A percentile compares a stretch with the other conserved stretches of the same genome.
These are phyloP conservation scores for Lactarius vividus DNA, from an alignment of 768 basidiomycete species.

Conservation along the genomic window DNA sequence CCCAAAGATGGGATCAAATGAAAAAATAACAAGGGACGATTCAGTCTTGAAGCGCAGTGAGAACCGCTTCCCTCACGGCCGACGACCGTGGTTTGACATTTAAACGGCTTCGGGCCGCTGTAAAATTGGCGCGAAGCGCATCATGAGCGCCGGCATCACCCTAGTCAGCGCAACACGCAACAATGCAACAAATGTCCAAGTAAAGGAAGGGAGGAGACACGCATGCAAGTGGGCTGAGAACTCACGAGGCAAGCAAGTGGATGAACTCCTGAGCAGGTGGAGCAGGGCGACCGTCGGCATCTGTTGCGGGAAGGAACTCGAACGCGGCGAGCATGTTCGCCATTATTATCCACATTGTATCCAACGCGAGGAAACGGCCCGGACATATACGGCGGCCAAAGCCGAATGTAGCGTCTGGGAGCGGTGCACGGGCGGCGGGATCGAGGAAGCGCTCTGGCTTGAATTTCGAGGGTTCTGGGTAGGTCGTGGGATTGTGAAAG, in stretches of 20 bases:
- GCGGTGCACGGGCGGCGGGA: slow-evolving; percentile 1
- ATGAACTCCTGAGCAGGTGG: slow-evolving; percentile 12
- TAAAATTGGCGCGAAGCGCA: background rate
- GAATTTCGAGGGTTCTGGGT: slow-evolving; percentile 15
- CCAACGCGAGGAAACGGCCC: slow-evolving; percentile 14
- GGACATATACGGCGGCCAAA: slow-evolving; percentile 19
- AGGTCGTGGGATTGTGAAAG: slow-evolving; percentile 7
- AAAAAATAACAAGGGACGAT: background rate
- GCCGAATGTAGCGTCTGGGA: slow-evolving; percentile 10
- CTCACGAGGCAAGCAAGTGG: slow-evolving; percentile 6
- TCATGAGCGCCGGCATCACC: background rate
- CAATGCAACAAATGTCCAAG: background rate
- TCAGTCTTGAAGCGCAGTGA: slow-evolving; percentile 7
- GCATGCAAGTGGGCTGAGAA: background rate
- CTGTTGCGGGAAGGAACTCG: slow-evolving; percentile 18
- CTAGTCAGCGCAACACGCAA: background rate
- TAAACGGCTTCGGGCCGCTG: slow-evolving; percentile 18
- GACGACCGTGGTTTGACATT: slow-evolving; percentile 17
- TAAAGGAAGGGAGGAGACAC: background rate
- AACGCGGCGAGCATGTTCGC: slow-evolving; percentile 17
- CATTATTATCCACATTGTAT: slow-evolving; percentile 11
- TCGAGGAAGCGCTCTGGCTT: slow-evolving; percentile 19
- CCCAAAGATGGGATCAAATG: background rate
- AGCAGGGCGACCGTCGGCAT: slow-evolving; percentile 3
- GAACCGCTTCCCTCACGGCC: background rate